Conservation (phyloP, 768 basidiomycete species). For the Cantharellus anzutake region DNA sequence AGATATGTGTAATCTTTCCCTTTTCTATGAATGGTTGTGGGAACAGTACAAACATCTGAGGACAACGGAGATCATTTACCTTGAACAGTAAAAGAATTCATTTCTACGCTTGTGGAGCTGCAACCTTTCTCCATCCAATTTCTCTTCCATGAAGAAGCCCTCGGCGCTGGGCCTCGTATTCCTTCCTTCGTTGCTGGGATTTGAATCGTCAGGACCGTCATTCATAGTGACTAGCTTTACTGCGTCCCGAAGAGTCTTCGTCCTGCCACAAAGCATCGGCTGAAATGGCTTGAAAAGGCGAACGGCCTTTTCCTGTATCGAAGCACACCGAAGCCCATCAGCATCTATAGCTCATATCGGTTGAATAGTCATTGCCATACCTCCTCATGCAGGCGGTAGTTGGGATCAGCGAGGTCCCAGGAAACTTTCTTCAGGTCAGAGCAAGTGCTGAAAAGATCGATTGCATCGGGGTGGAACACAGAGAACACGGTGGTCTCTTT, state of each 20-base stretch:
- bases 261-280: constrained; percentile 89
- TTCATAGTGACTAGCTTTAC: constrained; percentile 65
- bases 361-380: constrained; percentile 22
- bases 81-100: constrained; percentile 83
- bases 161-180: no score
- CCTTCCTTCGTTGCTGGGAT: no score
- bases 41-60: background rate
- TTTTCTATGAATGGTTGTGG: constrained; percentile 21
- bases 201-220: no score
- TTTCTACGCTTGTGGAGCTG: constrained; percentile 87
- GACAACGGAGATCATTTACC: constrained; percentile 26
- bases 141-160: constrained; percentile 82
- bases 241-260: constrained; percentile 59
- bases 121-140: constrained; percentile 91
- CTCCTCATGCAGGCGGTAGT: constrained; percentile 40
- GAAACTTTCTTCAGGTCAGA: constrained; percentile 89
- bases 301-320: constrained; percentile 55
- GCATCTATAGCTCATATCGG: constrained; percentile 4
- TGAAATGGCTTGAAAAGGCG: constrained; percentile 74
- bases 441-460: constrained; percentile 87
- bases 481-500: constrained; percentile 86
- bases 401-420: constrained; percentile 71
- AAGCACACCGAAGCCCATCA: background rate
- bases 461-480: constrained; percentile 87
- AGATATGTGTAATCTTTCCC: constrained; percentile 82